Percentiles rank a stretch among this genome's conserved stretches.
Evolutionary conservation across 441 rosid genomes (phyloP).

Genomic region (Euphorbia celastroides): DNA sequence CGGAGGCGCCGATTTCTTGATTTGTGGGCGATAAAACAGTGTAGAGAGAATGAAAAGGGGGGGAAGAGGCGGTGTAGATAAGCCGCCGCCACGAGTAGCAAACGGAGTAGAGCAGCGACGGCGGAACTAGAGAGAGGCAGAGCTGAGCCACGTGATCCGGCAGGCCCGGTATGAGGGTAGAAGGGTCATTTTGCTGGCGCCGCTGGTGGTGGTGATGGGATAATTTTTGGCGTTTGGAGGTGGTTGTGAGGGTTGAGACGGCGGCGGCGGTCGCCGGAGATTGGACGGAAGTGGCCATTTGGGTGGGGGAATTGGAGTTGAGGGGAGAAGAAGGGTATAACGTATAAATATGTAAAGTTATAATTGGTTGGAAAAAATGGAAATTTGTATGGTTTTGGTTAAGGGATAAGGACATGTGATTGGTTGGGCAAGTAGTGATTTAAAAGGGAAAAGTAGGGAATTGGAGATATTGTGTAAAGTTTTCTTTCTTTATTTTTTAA

Average conservation of each 20-base stretch:
- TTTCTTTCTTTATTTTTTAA: neutral
- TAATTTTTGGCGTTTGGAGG: constrained; percentile 24
- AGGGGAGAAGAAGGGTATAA: neutral
- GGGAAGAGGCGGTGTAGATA: constrained; percentile 43
- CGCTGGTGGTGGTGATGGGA: neutral
- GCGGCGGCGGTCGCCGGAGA: neutral
- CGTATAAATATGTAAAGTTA: neutral
- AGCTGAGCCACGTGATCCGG: constrained; percentile 44
- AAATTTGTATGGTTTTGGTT: neutral
- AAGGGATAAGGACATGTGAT: constrained; percentile 7
- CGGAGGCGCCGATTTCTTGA: neutral
- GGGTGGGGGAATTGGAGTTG: neutral
- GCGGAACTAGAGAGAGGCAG: constrained; percentile 38
- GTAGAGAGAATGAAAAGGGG: constrained; percentile 48
- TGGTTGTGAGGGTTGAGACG: neutral
- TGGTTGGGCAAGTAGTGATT: neutral
- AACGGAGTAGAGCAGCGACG: constrained; percentile 41
- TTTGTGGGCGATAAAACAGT: constrained; percentile 29
- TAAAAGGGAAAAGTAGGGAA: neutral
- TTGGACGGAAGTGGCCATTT: constrained; percentile 1
- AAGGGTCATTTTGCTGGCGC: neutral
- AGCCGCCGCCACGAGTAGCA: constrained; percentile 55
- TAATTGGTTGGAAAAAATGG: neutral
- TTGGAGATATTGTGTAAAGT: neutral
- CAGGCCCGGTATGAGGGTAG: constrained; percentile 40